Evolutionary conservation across 208 protist species (phyloP), one percentile per base, ranked within the genome.

Genomic region (Tritrichomonas foetus): DNA sequence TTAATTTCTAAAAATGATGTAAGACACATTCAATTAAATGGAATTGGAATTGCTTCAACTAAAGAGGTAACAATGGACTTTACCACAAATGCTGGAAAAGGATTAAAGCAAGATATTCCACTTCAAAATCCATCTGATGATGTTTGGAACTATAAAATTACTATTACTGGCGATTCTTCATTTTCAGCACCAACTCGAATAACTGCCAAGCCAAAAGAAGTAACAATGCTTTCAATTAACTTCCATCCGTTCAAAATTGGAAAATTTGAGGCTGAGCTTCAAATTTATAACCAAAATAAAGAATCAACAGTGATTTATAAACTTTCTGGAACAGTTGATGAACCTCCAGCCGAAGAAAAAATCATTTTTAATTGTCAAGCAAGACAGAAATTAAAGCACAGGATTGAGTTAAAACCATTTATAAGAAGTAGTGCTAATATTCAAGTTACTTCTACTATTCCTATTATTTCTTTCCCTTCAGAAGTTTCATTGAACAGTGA

Each of bases 271-370:
- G 13, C 78, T 2, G 47, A 53, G 33, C 5, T 89, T 20, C 13
- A 25, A 57, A 14, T 20, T 9, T 47, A 27, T 5, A 89, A 89
- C 27, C 33, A 27, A 53, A 89, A 25, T 11, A 89, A 89, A 30
- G 78, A 89, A 39, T 89, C 78, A 16, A 89, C 78, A 57, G 47
- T 89, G 9, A 57, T 89, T 16, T 89, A 89, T n/a, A 89, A 57
- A 57, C 47, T 89, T 3, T 39, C 20, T 1, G 78, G 78, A 27
- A 50, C 25, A 27, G 78, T 57, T 16, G 78, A 53, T 33, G 78
- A 89, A 27, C 78, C 78, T 36, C 47, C 41, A 1, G 78, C 78
- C 9, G 78, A 89, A 30, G 14, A 49, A 39, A 89, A 89, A 16
- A 53, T 89, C 9, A 39, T 16, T n/a, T 33, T 89, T 39, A 20